Evolutionary conservation across 768 basidiomycete genomes (phyloP), one percentile per base, ranked within the genome.

Genomic region (Melanogaster broomeanus): DNA sequence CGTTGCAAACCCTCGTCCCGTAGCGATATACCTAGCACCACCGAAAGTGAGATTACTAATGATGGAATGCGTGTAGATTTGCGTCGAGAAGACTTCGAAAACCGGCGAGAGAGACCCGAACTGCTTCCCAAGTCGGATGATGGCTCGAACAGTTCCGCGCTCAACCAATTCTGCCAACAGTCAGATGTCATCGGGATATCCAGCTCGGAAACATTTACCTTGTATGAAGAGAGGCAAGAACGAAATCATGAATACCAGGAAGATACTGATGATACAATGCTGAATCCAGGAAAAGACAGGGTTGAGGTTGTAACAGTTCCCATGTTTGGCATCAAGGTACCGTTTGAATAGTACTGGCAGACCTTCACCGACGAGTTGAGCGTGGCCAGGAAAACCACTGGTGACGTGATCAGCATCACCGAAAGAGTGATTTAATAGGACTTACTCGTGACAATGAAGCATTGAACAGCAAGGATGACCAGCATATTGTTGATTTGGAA

Each of bases 401-500:
- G 58, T 8, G 58, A 42, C 28, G 13, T 22, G 33, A 47, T 65
- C 18, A 72, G 61, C 46, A 35, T 49, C 44, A 39, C 27, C 33
- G 15, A 42, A 19, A 12, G n/a, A 18, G 35, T 31, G 41, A 43
- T 21, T 48, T 28, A 51, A 25, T 8, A 24, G 49, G 45, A 81
- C 90, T 61, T 65, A 93, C 91, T 83, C 5, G 93, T 92, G 47
- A 96, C 77, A 62, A 98, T 81, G 81, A 99, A 98, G 53, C 95
- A 75, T 70, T 98, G 96, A 24, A 98, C 91, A 34, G 97, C 96
- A 58, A 97, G 72, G 65, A 99, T 99, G 72, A 99, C 90, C 67
- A 98, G 77, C 84, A 98, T 98, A 70, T 98, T 99, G 80, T 99
- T 98, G 76, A 99, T 96, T 67, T 98, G 97, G 87, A 99, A 99